phyloP scores from a whole-genome alignment of 2,329 filamentous ascomycete species.

The Metarhizium anisopliae region DNA sequence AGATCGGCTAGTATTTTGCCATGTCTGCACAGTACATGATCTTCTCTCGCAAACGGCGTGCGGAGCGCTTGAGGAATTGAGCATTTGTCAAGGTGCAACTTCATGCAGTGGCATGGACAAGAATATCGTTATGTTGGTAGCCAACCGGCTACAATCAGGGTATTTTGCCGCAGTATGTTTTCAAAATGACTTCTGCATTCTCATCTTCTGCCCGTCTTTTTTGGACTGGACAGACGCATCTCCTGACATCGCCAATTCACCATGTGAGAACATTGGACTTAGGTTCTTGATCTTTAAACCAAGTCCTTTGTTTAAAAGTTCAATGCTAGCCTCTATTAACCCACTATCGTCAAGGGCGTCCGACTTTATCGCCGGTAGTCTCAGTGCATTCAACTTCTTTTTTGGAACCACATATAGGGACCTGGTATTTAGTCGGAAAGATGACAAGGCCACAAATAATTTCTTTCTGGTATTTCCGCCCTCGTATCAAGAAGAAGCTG shows the following conservation, averaged over 20 bases:
- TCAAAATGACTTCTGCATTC: constrained; percentile 17
- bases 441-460: constrained; percentile 11
- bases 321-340: constrained; percentile 17
- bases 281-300: constrained; percentile 29
- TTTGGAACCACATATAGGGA: constrained; percentile 23
- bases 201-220: constrained; percentile 30
- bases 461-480: constrained; percentile 44
- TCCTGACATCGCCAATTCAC: not conserved
- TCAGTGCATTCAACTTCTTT: constrained; percentile 18
- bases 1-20: constrained; percentile 22
- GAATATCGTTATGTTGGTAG: constrained; percentile 17
- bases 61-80: constrained; percentile 4
- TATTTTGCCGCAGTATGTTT: constrained; percentile 27
- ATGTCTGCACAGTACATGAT: constrained; percentile 24
- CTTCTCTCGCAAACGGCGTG: constrained; percentile 14
- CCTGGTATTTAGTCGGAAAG: constrained; percentile 13
- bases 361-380: constrained; percentile 1
- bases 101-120: constrained; percentile 5
- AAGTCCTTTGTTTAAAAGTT: constrained; percentile 8
- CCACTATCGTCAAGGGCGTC: not conserved
- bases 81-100: constrained; percentile 13
- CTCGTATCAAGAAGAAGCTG: constrained; percentile 21
- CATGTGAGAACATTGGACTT: constrained; percentile 13
- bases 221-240: not conserved
- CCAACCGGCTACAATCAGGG: constrained; percentile 24